Percentiles rank a stretch among this genome's conserved stretches.
These are phyloP conservation scores for Colletotrichum orbiculare DNA, from an alignment of 2,329 filamentous ascomycete species.

Conservation along the genomic window DNA sequence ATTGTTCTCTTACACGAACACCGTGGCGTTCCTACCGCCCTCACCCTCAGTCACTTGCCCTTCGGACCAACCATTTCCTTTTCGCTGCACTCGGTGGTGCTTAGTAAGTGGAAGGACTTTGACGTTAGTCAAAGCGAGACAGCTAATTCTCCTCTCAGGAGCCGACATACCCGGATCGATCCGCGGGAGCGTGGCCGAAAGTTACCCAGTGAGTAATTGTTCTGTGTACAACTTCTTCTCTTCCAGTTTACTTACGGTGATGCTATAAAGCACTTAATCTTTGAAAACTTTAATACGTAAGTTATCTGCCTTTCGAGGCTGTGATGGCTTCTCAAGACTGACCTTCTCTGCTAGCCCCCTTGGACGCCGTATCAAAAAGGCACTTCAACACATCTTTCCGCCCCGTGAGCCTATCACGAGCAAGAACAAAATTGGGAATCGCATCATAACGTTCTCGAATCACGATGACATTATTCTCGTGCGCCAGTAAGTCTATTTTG, in stretches of 20 bases:
- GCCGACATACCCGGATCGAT: conserved; percentile 92
- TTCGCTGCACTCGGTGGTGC: conserved; percentile 89
- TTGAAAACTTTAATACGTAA: conserved; percentile 80
- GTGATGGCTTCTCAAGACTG: background rate
- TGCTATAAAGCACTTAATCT: conserved; percentile 75
- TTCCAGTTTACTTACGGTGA: background rate
- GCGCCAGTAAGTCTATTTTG: conserved; percentile 55
- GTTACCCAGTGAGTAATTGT: conserved; percentile 69
- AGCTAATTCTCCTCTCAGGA: background rate
- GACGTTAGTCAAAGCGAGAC: background rate
- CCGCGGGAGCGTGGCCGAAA: conserved; percentile 89
- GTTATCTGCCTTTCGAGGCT: background rate
- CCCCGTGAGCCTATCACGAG: conserved; percentile 81
- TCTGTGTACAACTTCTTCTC: background rate
- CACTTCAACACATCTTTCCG: conserved; percentile 94
- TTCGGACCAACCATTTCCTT: conserved; percentile 89
- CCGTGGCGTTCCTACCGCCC: conserved; percentile 88
- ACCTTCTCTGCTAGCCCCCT: conserved; percentile 66
- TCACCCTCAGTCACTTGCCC: conserved; percentile 88
- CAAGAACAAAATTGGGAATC: conserved; percentile 82
- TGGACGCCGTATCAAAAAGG: conserved; percentile 85
- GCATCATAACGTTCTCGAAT: conserved; percentile 82
- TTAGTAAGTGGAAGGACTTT: conserved; percentile 56
- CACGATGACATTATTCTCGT: conserved; percentile 90
- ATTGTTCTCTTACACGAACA: conserved; percentile 92